phyloP scores from a whole-genome alignment of 768 basidiomycete species.

The Suillus plorans region DNA sequence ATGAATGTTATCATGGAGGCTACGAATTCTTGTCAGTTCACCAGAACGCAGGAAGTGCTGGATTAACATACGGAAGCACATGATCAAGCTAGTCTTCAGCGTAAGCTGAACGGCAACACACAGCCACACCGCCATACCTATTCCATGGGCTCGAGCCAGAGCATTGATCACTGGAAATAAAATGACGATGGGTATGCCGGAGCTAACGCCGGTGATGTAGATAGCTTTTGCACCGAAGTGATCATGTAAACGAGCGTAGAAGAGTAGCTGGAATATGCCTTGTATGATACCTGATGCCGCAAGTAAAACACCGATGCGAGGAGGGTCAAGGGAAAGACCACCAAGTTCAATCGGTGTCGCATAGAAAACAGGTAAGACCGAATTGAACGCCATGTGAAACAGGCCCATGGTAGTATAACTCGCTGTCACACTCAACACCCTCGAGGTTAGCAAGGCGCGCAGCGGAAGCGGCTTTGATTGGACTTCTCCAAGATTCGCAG shows the following conservation, averaged over 20 bases:
- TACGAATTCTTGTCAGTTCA: background rate
- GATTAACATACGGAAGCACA: conserved; percentile 32
- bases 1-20: background rate
- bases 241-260: conserved; percentile 58
- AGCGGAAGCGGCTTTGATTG: conserved; percentile 40
- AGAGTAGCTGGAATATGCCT: conserved; percentile 55
- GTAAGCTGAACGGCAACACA: conserved; percentile 25
- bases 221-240: conserved; percentile 48
- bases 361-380: conserved; percentile 37
- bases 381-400: conserved; percentile 61
- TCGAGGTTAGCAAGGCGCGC: conserved; percentile 47
- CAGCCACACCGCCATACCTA: conserved; percentile 26
- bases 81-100: conserved; percentile 21
- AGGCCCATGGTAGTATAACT: conserved; percentile 64
- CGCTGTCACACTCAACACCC: conserved; percentile 54
- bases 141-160: conserved; percentile 22
- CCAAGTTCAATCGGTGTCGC: conserved; percentile 30
- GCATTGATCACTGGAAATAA: conserved; percentile 32
- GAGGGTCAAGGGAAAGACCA: conserved; percentile 27
- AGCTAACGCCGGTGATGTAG: conserved; percentile 24
- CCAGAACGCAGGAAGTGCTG: background rate
- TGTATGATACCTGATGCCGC: conserved; percentile 23
- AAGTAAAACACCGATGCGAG: conserved; percentile 29
- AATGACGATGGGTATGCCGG: conserved; percentile 29
- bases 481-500: background rate